phyloP scores from a whole-genome alignment of 176 grass and related monocot genomes.

The Alloteropsis semialata region DNA sequence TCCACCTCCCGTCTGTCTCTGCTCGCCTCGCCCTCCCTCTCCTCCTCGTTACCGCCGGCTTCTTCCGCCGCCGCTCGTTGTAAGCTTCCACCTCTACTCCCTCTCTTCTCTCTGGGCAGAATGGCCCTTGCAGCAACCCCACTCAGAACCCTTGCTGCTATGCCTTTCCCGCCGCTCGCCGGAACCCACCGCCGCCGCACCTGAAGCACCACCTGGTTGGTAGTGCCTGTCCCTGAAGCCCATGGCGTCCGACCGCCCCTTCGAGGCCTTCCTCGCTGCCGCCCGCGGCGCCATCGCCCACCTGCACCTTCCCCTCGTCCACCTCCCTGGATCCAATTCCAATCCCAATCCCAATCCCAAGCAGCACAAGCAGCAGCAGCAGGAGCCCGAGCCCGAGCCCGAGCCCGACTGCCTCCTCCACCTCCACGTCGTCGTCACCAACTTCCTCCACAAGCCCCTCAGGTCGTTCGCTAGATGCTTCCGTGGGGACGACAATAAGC shows the following conservation, averaged over 20 bases:
- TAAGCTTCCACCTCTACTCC: background rate
- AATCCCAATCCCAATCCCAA: background rate
- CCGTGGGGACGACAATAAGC: slow-evolving; percentile 25
- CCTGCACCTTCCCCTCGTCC: slow-evolving; percentile 30
- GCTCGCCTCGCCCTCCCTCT: slow-evolving; percentile 5
- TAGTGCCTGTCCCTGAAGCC: background rate
- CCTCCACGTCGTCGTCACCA: slow-evolving; percentile 43
- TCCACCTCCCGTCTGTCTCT: slow-evolving; percentile 31
- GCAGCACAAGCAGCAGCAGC: background rate
- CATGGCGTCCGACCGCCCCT: slow-evolving; percentile 39
- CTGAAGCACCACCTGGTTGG: background rate
- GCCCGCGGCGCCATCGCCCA: slow-evolving; percentile 31
- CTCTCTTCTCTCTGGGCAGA: background rate
- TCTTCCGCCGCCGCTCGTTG: background rate
- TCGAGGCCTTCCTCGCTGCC: slow-evolving; percentile 28
- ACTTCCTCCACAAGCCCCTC: slow-evolving; percentile 67
- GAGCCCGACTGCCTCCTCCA: slow-evolving; percentile 59
- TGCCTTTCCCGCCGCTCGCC: slow-evolving; percentile 13
- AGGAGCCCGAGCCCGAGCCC: background rate
- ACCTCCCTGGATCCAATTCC: slow-evolving; percentile 21
- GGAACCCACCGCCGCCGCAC: background rate
- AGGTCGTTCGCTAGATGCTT: slow-evolving; percentile 71
- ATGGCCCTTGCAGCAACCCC: background rate
- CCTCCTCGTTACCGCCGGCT: background rate
- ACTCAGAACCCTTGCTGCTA: background rate